Conservation (phyloP, 2,329 filamentous ascomycete species). For the Pseudogymnoascus sp. region DNA sequence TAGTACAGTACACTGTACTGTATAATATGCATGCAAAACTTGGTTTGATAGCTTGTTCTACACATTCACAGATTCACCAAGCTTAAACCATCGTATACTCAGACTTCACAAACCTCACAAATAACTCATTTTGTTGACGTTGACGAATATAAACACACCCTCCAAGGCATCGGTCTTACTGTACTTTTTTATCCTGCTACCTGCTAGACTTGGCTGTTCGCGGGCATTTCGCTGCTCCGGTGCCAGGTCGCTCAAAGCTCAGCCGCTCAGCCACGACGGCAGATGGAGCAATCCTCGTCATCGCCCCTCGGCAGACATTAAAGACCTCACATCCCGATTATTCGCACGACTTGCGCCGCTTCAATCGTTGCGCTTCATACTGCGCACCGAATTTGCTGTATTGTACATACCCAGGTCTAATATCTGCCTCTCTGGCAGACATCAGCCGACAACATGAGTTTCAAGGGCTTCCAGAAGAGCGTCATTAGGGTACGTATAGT, state of each 20-base stretch:
- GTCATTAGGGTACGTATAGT: conserved; percentile 64
- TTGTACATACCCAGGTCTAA: conserved; percentile 2
- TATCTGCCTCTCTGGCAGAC: background rate
- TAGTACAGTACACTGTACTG: no score
- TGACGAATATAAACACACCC: background rate
- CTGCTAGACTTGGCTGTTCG: background rate
- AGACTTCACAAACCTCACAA: background rate
- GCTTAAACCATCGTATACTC: background rate
- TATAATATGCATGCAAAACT: background rate
- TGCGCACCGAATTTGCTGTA: background rate
- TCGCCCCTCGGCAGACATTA: conserved; percentile 14
- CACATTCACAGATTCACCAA: background rate
- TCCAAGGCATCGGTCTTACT: background rate
- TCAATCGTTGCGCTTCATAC: conserved; percentile 7
- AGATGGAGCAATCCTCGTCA: conserved; percentile 25
- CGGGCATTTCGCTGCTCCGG: background rate
- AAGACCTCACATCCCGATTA: background rate
- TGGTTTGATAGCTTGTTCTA: background rate
- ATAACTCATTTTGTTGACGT: background rate
- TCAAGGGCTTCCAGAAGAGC: conserved; percentile 92
- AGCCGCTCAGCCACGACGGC: conserved; percentile 11
- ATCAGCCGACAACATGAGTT: conserved; percentile 62
- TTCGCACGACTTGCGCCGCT: background rate
- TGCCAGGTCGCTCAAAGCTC: conserved; percentile 3
- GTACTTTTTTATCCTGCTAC: background rate